phyloP scores from a whole-genome alignment of 2,329 filamentous ascomycete genomes.

The Xylaria sp. region DNA sequence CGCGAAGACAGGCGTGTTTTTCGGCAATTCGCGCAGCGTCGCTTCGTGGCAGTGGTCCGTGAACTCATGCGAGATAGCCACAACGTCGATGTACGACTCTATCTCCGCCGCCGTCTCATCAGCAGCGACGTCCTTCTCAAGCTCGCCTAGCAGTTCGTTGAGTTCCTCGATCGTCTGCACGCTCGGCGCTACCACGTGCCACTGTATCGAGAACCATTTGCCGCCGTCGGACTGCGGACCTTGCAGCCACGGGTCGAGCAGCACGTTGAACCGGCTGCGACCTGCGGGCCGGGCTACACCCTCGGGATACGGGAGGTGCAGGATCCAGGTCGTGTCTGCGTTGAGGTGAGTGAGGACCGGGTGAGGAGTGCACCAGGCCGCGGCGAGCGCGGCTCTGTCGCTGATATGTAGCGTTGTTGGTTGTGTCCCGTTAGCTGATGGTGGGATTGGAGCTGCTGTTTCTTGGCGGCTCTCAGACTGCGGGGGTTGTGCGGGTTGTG shows the following conservation, averaged over 20 bases:
- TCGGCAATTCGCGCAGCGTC: constrained; percentile 67
- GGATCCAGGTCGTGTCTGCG: constrained; percentile 74
- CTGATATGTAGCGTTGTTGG: constrained; percentile 32
- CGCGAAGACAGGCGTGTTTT: constrained; percentile 68
- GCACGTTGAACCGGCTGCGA: constrained; percentile 63
- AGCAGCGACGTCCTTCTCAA: constrained; percentile 54
- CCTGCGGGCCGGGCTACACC: constrained; percentile 54
- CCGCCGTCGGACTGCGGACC: constrained; percentile 73
- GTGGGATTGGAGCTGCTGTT: not conserved
- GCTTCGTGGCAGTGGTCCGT: constrained; percentile 74
- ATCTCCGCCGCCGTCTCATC: constrained; percentile 18
- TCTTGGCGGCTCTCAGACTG: not conserved
- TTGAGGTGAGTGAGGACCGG: constrained; percentile 72
- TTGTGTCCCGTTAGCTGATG: not conserved
- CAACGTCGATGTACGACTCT: constrained; percentile 64
- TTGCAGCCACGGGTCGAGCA: constrained; percentile 74
- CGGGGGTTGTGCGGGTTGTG: not conserved
- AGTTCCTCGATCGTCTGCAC: constrained; percentile 67
- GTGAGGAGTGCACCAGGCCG: constrained; percentile 28
- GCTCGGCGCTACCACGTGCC: constrained; percentile 66
- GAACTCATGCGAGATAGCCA: constrained; percentile 73
- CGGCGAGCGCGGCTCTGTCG: constrained; percentile 22
- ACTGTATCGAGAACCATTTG: constrained; percentile 73
- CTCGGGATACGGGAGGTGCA: constrained; percentile 68
- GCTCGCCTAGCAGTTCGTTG: constrained; percentile 60